Conservation (phyloP, 108 stramenopile genomes). For the Parmales sp. region DNA sequence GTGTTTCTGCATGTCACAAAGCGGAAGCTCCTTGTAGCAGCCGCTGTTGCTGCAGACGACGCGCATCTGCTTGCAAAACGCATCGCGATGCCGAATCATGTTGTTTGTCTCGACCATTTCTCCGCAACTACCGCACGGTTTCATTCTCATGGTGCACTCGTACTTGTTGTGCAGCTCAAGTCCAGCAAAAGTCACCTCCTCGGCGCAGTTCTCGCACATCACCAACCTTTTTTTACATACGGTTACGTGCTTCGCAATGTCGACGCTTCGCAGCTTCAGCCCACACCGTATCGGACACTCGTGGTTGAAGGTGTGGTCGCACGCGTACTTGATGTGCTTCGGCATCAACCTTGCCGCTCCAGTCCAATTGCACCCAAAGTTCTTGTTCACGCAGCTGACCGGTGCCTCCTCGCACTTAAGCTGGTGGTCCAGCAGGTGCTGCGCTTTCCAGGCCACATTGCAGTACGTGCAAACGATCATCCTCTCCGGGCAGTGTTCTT, state of each 20-base stretch:
- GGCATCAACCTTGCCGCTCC: not conserved
- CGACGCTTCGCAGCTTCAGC: not conserved
- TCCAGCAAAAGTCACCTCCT: not conserved
- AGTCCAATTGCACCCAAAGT: not conserved
- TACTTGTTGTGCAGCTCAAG: not conserved
- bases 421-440: not conserved
- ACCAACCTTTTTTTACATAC: not conserved
- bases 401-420: slow-evolving; percentile 4
- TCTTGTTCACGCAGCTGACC: not conserved
- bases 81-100: not conserved
- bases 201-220: not conserved
- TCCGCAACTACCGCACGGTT: not conserved
- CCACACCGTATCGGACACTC: not conserved
- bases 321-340: slow-evolving; percentile 4
- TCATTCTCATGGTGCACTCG: not conserved
- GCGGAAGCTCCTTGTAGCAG: slow-evolving; percentile 5
- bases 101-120: not conserved
- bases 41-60: slow-evolving; percentile 2
- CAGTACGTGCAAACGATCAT: not conserved
- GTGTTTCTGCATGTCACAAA: not conserved
- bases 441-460: not conserved
- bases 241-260: not conserved
- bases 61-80: not conserved
- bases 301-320: not conserved
- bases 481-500: not conserved